Conservation (phyloP, 148 eudicot genomes). For the Persicaria maculosa region DNA sequence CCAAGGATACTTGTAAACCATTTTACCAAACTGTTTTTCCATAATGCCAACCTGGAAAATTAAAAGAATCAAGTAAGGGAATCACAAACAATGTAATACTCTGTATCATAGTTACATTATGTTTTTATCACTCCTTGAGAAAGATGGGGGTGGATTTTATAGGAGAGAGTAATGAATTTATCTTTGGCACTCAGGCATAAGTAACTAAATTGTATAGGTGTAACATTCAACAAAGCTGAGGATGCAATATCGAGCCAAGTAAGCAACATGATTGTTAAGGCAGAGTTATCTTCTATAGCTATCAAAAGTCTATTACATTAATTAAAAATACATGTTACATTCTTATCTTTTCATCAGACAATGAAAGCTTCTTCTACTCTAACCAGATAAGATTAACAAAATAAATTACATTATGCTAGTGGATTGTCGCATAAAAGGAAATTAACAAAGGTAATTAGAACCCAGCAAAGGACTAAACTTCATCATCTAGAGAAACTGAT, state of each 20-base stretch:
- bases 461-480: neutral
- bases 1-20: constrained; percentile 87
- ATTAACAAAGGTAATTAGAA: neutral
- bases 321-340: neutral
- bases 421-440: neutral
- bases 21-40: constrained; percentile 36
- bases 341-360: neutral
- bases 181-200: neutral
- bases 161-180: neutral
- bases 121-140: neutral
- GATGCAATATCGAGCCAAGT: neutral
- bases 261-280: neutral
- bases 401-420: neutral
- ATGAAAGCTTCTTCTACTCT: neutral
- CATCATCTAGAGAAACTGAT: neutral
- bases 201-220: neutral
- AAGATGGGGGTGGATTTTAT: neutral
- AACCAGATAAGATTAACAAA: neutral
- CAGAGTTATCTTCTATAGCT: neutral
- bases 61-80: neutral
- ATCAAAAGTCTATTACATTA: neutral
- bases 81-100: neutral
- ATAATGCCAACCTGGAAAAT: constrained; percentile 42
- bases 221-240: neutral
- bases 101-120: neutral